A percentile compares a stretch with the other conserved stretches of the same genome.
These are phyloP conservation scores for Acaromyces ingoldii DNA, from an alignment of 1,284 basidiomycete genomes.

Conservation along the genomic window DNA sequence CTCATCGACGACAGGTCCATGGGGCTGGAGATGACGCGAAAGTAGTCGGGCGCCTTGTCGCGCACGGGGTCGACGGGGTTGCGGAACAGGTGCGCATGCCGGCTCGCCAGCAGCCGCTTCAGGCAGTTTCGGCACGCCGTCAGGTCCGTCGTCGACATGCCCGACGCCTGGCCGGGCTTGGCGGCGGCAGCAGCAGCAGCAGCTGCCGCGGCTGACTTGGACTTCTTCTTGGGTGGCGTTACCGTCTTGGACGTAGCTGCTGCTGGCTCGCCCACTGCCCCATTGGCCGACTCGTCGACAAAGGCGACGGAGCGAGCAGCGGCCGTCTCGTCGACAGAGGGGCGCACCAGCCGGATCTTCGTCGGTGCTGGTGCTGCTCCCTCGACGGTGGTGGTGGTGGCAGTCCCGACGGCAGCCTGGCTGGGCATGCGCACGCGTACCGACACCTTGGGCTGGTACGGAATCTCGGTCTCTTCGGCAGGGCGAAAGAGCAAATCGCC, in stretches of 20 bases:
- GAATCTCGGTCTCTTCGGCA: conserved; percentile 38
- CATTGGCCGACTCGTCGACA: conserved; percentile 16
- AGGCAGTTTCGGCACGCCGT: conserved; percentile 73
- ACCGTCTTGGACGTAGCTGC: neutral
- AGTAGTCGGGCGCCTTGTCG: conserved; percentile 59
- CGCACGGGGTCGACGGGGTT: conserved; percentile 68
- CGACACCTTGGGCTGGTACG: conserved; percentile 36
- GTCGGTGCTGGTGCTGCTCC: conserved; percentile 16
- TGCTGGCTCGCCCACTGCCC: conserved; percentile 15
- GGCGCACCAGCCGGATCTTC: conserved; percentile 31
- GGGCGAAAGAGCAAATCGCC: conserved; percentile 83
- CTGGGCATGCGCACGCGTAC: conserved; percentile 62
- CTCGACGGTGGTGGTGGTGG: conserved; percentile 6
- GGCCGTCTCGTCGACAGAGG: neutral
- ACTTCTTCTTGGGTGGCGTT: conserved; percentile 41
- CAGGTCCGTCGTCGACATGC: conserved; percentile 75
- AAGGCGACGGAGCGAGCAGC: neutral
- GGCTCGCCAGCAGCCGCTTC: conserved; percentile 63
- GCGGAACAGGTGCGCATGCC: conserved; percentile 66
- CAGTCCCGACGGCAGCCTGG: no score
- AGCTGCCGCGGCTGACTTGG: conserved; percentile 46
- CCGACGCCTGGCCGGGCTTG: conserved; percentile 64
- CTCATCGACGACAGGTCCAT: conserved; percentile 91
- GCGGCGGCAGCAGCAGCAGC: no score
- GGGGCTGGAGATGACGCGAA: conserved; percentile 80